Conservation (phyloP, 768 basidiomycete species). For the Mycena galopus region DNA sequence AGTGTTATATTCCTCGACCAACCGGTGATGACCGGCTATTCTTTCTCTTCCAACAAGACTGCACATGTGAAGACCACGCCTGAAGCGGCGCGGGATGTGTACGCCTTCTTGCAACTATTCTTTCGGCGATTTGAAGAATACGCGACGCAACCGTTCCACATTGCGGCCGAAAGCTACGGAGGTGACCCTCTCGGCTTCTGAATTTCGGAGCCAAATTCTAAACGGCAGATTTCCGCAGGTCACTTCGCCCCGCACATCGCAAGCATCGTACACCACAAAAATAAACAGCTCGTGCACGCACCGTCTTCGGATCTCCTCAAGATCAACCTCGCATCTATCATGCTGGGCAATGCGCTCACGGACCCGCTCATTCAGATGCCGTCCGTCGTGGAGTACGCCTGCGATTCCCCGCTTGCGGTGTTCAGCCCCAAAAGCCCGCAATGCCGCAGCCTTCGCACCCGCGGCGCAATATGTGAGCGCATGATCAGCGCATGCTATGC, state of each 20-base stretch:
- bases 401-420: constrained; percentile 17
- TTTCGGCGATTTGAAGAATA: constrained; percentile 7
- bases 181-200: not conserved
- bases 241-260: constrained; percentile 17
- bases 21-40: not conserved
- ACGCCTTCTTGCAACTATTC: constrained; percentile 10
- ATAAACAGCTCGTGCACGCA: constrained; percentile 21
- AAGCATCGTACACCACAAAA: constrained; percentile 19
- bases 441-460: constrained; percentile 10
- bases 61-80: constrained; percentile 13
- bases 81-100: constrained; percentile 7
- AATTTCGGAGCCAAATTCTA: not conserved
- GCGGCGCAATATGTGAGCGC: constrained; percentile 9
- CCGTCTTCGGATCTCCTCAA: constrained; percentile 4
- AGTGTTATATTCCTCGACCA: constrained; percentile 12
- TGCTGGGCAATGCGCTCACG: constrained; percentile 21
- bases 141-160: constrained; percentile 4
- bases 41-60: constrained; percentile 5
- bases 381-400: constrained; percentile 22
- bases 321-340: constrained; percentile 20
- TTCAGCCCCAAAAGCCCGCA: constrained; percentile 8
- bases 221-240: constrained; percentile 6
- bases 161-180: constrained; percentile 9
- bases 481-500: constrained; percentile 15
- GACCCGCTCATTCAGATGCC: constrained; percentile 29